phyloP scores from a whole-genome alignment of 2,329 filamentous ascomycete species.

The Aspergillus sp. region DNA sequence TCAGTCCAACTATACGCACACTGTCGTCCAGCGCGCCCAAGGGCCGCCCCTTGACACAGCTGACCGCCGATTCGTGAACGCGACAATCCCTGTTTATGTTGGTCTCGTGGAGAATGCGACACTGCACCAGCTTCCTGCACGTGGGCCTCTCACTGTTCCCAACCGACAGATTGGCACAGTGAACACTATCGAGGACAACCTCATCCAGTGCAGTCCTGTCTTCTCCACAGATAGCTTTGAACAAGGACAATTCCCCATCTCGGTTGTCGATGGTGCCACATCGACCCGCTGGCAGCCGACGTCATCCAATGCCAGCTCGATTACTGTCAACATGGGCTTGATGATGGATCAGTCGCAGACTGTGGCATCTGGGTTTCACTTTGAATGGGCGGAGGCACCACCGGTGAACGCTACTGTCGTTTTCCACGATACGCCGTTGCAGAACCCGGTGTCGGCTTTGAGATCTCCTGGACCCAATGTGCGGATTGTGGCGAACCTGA shows the following conservation, averaged over 20 bases:
- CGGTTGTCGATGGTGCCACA: conserved; percentile 65
- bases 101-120: conserved; percentile 46
- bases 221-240: conserved; percentile 49
- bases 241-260: conserved; percentile 68
- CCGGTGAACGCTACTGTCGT: conserved; percentile 55
- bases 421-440: conserved; percentile 52
- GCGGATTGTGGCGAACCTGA: conserved; percentile 16
- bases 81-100: conserved; percentile 60
- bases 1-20: conserved; percentile 64
- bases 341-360: conserved; percentile 19
- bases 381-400: conserved; percentile 61
- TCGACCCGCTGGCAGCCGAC: conserved; percentile 67
- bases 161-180: conserved; percentile 60
- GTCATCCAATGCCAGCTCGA: conserved; percentile 50
- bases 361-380: conserved; percentile 47
- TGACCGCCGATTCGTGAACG: conserved; percentile 54
- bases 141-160: conserved; percentile 53
- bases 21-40: conserved; percentile 56
- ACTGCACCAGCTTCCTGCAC: conserved; percentile 48
- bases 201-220: conserved; percentile 63
- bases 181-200: conserved; percentile 58
- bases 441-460: conserved; percentile 13
- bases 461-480: background rate
- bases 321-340: conserved; percentile 58
- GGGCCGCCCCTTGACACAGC: conserved; percentile 50